phyloP scores from a whole-genome alignment of 1,284 basidiomycete species.

The Ustilago hordei region DNA sequence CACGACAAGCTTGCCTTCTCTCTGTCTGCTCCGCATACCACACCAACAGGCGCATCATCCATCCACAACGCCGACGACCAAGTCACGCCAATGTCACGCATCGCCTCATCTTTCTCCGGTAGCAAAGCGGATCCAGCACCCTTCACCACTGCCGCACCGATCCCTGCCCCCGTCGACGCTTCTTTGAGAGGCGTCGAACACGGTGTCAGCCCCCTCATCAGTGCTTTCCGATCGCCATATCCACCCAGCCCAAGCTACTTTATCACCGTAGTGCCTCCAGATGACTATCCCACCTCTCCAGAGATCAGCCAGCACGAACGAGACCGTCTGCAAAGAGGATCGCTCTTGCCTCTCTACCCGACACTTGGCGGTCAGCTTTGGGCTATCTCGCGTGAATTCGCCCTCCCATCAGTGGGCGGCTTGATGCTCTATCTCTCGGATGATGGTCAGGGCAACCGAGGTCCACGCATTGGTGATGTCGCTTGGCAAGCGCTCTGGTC shows the following conservation, averaged over 20 bases:
- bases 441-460: slow-evolving; percentile 62
- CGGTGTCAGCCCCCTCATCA: slow-evolving; percentile 42
- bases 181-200: slow-evolving; percentile 22
- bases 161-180: slow-evolving; percentile 3
- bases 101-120: slow-evolving; percentile 10
- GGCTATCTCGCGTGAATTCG: slow-evolving; percentile 67
- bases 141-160: neutral
- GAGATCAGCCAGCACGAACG: slow-evolving; percentile 23
- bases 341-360: slow-evolving; percentile 64
- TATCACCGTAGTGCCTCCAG: slow-evolving; percentile 57
- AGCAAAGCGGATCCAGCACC: neutral
- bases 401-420: slow-evolving; percentile 64
- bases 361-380: slow-evolving; percentile 67
- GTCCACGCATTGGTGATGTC: slow-evolving; percentile 63
- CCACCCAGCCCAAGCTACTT: slow-evolving; percentile 49
- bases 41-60: slow-evolving; percentile 6
- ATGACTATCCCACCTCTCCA: slow-evolving; percentile 31
- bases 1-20: slow-evolving; percentile 18
- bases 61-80: neutral
- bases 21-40: slow-evolving; percentile 5
- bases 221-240: slow-evolving; percentile 36
- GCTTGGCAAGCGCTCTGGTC: slow-evolving; percentile 66
- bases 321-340: slow-evolving; percentile 54
- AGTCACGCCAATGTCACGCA: slow-evolving; percentile 5
- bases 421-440: slow-evolving; percentile 63